phyloP scores from a whole-genome alignment of 108 stramenopile genomes.

The Skeletonema menzelii region DNA sequence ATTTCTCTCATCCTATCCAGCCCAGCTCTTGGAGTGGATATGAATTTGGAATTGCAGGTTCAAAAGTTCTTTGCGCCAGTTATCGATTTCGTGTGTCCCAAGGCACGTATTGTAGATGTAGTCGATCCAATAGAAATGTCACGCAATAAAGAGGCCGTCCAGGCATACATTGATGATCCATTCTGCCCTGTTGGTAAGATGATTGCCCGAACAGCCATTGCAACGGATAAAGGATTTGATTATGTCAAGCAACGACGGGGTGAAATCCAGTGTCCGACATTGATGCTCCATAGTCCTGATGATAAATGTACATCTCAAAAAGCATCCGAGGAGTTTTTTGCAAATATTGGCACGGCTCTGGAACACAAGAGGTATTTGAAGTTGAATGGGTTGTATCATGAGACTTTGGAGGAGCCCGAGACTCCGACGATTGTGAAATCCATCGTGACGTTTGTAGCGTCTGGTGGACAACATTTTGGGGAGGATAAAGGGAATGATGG shows the following conservation, averaged over 20 bases:
- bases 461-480: conserved; percentile 28
- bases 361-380: conserved; percentile 24
- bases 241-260: conserved; percentile 14
- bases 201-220: conserved; percentile 36
- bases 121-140: conserved; percentile 36
- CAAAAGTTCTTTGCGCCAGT: conserved; percentile 39
- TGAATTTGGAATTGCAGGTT: conserved; percentile 25
- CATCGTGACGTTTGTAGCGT: conserved; percentile 20
- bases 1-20: conserved; percentile 21
- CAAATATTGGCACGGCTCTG: conserved; percentile 18
- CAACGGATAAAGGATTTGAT: conserved; percentile 20
- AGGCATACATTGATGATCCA: conserved; percentile 44
- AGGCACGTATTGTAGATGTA: conserved; percentile 39
- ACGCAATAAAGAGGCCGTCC: conserved; percentile 29
- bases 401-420: conserved; percentile 43
- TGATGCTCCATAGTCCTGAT: conserved; percentile 35
- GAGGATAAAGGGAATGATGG: conserved; percentile 32
- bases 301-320: conserved; percentile 30
- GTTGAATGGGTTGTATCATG: conserved; percentile 29
- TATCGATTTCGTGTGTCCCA: conserved; percentile 24
- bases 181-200: conserved; percentile 22
- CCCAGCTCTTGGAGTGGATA: conserved; percentile 45
- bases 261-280: conserved; percentile 28
- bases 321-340: conserved; percentile 33
- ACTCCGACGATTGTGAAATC: conserved; percentile 13